Percentiles rank a stretch among this genome's conserved stretches.
Evolutionary conservation across 805 yeast genomes (phyloP).

Genomic region (Zygosaccharomyces siamensis): DNA sequence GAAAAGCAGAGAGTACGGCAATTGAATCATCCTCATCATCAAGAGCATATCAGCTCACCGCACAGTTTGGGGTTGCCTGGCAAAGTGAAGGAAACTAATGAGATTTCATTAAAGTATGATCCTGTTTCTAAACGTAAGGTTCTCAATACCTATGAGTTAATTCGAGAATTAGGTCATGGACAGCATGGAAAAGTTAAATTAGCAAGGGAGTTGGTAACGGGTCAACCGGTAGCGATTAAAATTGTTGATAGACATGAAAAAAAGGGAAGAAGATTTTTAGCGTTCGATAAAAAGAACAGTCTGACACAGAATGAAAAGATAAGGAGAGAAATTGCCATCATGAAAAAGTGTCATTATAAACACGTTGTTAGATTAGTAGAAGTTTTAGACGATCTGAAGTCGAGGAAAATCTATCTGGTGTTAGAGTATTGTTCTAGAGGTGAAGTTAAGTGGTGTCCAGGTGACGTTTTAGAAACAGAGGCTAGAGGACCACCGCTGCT

Average conservation of each 20-base stretch:
- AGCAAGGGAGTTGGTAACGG: slow-evolving; percentile 64
- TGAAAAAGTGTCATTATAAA: slow-evolving; percentile 88
- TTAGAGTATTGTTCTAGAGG: slow-evolving; percentile 88
- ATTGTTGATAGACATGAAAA: slow-evolving; percentile 70
- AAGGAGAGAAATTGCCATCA: slow-evolving; percentile 83
- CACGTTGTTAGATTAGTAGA: slow-evolving; percentile 84
- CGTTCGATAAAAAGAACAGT: slow-evolving; percentile 35
- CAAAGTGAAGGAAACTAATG: slow-evolving; percentile 75
- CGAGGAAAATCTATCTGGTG: slow-evolving; percentile 83
- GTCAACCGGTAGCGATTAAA: slow-evolving; percentile 82
- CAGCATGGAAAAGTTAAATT: slow-evolving; percentile 98
- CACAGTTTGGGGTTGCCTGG: slow-evolving; percentile 13
- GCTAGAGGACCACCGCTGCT: slow-evolving; percentile 59
- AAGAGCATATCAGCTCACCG: slow-evolving; percentile 31
- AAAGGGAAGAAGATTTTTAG: slow-evolving; percentile 38
- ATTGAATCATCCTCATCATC: slow-evolving; percentile 41
- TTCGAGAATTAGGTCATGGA: slow-evolving; percentile 87
- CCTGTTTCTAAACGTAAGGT: slow-evolving; percentile 78
- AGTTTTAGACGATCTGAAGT: slow-evolving; percentile 79
- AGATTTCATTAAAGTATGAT: slow-evolving; percentile 79
- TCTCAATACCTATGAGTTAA: slow-evolving; percentile 83
- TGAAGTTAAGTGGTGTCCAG: slow-evolving; percentile 72
- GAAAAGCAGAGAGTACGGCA: slow-evolving; percentile 40
- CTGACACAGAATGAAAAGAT: slow-evolving; percentile 61
- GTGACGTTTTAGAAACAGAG: slow-evolving; percentile 37